These are phyloP conservation scores for Psilocybe subaeruginosa DNA, from an alignment of 768 basidiomycete species.

Conservation along the genomic window DNA sequence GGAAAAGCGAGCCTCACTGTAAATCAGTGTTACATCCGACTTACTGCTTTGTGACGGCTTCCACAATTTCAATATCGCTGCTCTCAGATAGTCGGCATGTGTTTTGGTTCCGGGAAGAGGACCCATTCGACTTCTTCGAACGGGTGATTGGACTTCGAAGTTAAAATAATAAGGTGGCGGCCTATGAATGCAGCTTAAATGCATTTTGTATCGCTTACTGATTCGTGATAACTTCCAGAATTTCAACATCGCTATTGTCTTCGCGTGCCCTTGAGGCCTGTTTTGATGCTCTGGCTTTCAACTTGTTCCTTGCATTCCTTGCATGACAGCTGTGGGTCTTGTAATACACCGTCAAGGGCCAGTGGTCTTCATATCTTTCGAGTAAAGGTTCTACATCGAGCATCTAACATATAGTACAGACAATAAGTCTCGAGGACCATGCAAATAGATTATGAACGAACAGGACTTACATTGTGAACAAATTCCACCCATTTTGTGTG, in stretches of 20 bases:
- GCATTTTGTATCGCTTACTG: not conserved
- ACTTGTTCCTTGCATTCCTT: too few relatives aligned
- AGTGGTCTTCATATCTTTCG: not conserved
- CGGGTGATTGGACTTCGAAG: too few relatives aligned
- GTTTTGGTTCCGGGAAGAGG: not conserved
- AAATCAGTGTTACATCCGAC: too few relatives aligned
- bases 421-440: not conserved
- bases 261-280: not conserved
- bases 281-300: too few relatives aligned
- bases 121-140: not conserved
- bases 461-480: too few relatives aligned
- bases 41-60: not conserved
- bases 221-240: not conserved
- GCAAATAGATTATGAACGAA: too few relatives aligned
- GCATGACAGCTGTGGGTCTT: not conserved
- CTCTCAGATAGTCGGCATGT: not conserved
- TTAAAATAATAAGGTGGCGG: too few relatives aligned
- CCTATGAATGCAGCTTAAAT: too few relatives aligned
- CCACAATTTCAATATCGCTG: not conserved
- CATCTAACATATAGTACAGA: not conserved
- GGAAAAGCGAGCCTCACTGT: too few relatives aligned
- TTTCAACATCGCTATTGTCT: not conserved
- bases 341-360: not conserved
- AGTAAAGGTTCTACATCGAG: not conserved
- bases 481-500: too few relatives aligned